These are phyloP conservation scores for Cenchrus purpureus DNA, from an alignment of 176 grass and related monocot species.

Conservation along the genomic window DNA sequence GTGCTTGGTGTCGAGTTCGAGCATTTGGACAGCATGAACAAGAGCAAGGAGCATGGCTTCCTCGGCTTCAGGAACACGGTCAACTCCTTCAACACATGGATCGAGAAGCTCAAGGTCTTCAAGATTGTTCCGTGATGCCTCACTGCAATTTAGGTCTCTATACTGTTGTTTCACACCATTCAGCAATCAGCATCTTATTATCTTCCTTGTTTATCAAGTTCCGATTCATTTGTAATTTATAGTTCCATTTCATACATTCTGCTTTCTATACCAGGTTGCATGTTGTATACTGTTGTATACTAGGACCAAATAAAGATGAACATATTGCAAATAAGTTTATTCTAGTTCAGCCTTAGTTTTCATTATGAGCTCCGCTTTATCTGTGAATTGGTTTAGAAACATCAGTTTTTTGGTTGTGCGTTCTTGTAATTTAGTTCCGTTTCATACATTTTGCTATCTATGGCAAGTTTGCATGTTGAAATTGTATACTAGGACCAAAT, in stretches of 20 bases:
- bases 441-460: background rate
- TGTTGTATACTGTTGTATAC: slow-evolving; percentile 44
- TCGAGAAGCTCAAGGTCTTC: slow-evolving; percentile 76
- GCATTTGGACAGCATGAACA: slow-evolving; percentile 82
- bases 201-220: background rate
- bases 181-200: background rate
- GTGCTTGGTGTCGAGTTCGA: slow-evolving; percentile 22
- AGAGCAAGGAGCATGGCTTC: slow-evolving; percentile 96
- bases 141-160: background rate
- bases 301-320: slow-evolving; percentile 33
- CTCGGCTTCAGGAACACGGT: slow-evolving; percentile 80
- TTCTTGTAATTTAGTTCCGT: slow-evolving; percentile 17
- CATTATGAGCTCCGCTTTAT: too few relatives aligned
- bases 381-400: too few relatives aligned
- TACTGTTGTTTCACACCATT: background rate
- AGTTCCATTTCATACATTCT: slow-evolving; percentile 1
- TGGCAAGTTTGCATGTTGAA: slow-evolving; percentile 35
- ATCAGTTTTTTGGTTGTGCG: too few relatives aligned
- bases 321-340: background rate
- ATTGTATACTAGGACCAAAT: slow-evolving; percentile 35
- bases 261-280: background rate
- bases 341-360: too few relatives aligned
- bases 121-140: slow-evolving; percentile 71
- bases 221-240: background rate
- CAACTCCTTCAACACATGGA: slow-evolving; percentile 73